Base-by-base conservation (phyloP, 176 grass and related monocot species). In the Triticum timopheevii region DNA sequence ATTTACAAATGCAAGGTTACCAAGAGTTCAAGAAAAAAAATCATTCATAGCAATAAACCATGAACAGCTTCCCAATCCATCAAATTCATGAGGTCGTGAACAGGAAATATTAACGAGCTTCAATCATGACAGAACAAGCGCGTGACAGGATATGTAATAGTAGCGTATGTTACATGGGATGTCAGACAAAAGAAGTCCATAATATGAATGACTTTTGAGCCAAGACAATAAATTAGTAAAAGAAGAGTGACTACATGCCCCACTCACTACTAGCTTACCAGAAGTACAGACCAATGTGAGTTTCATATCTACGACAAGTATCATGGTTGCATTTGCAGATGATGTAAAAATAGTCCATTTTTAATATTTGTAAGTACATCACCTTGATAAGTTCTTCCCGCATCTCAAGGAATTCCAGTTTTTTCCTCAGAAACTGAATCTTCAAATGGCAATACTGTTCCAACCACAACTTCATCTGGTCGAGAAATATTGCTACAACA, bases 271-370 rank as follows among this genome's bases (percentile, higher is more conserved):
- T 13, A 69, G 28, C 19, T 68, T 76, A 76, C 66, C 47, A 84
- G 31, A 35, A 52, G 11, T 82, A 25, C 40, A 31, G 45, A 12
- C 52, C 71, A 58, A 36, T 56, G 22, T 77, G 71, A 44, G 71
- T 79, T 80, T 59, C 61, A 63, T 69, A 31, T 72, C 13, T 42
- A 20, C 76, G 42, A 40, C 42, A 84, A 59, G 66, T 38, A 83
- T 76, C 59, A 87, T 61, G 22, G 66, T 28, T 33, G 40, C 61
- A 85, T 88, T 72, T 50, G 36, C 34, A 82, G 35, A 88, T 71
- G 16, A 79, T 31, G 47, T 77, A 35, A 72, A 31, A 31, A 31
- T 31, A 31, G 31, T 31, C 31, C 31, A 31, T 31, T 31, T 31
- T 31, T 31, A 31, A 31, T 31, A 31, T 31, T 31, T 31, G 31